phyloP scores from a whole-genome alignment of 139 green algal species.

The Coelastrella sp. region DNA sequence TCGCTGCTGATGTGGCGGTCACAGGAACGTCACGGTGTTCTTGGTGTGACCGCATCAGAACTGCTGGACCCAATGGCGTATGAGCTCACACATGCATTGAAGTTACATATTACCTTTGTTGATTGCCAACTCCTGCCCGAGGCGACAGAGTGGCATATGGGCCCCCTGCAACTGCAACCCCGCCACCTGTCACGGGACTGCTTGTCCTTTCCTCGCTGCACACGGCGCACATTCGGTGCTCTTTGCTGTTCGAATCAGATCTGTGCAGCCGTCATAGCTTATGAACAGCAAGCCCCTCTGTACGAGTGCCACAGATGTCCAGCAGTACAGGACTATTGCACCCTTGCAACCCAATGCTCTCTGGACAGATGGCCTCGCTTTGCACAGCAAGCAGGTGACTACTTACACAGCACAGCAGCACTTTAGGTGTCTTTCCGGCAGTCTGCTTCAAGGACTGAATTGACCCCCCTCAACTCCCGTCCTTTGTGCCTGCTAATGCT shows the following conservation, averaged over 20 bases:
- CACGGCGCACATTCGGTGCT: neutral
- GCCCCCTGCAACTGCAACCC: no score
- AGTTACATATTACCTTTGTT: no score
- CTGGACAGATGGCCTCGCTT: conserved; percentile 45
- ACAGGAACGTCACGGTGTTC: no score
- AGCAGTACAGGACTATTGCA: neutral
- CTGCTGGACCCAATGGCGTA: no score
- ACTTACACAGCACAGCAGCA: neutral
- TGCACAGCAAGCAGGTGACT: conserved; percentile 15
- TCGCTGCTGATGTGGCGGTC: no score
- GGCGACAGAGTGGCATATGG: no score
- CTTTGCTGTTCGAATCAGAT: neutral
- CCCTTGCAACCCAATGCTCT: neutral
- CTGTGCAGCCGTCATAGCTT: neutral
- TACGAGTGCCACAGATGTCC: neutral
- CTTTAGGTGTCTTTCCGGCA: no score
- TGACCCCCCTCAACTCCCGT: neutral
- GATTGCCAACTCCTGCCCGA: no score
- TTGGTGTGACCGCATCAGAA: no score
- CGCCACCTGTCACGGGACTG: neutral
- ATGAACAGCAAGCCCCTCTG: neutral
- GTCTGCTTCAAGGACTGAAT: no score
- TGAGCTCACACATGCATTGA: no score
- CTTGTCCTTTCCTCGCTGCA: neutral
- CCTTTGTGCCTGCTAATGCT: neutral